phyloP scores from a whole-genome alignment of 2,329 filamentous ascomycete genomes.

The Talaromyces sp. region DNA sequence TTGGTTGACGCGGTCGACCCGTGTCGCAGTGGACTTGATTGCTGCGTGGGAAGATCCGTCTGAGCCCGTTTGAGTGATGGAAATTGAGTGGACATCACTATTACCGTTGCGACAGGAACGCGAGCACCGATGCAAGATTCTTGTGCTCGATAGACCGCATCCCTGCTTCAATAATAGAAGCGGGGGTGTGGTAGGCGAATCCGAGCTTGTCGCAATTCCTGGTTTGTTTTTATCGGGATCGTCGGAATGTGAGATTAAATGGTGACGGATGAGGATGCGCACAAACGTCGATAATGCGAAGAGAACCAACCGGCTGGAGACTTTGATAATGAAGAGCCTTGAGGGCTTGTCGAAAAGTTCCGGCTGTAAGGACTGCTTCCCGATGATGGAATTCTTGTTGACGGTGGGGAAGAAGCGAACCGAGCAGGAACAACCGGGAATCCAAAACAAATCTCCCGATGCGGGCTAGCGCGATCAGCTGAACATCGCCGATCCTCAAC shows the following conservation, averaged over 20 bases:
- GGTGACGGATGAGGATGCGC: not conserved
- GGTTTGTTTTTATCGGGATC: conserved; percentile 4
- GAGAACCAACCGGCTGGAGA: too few relatives aligned
- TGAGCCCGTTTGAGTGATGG: conserved; percentile 41
- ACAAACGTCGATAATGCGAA: not conserved
- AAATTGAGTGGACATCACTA: conserved; percentile 45
- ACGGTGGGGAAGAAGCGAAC: conserved; percentile 25
- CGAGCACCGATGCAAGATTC: conserved; percentile 29
- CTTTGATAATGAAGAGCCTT: too few relatives aligned
- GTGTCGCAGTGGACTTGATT: conserved; percentile 54
- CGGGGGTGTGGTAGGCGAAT: conserved; percentile 19
- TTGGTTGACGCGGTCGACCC: conserved; percentile 58
- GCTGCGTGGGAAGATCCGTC: conserved; percentile 44
- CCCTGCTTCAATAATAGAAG: conserved; percentile 38
- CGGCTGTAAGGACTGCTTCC: not conserved
- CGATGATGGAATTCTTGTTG: conserved; percentile 28
- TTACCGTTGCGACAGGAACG: conserved; percentile 32
- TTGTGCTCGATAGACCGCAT: conserved; percentile 42
- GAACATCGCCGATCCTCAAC: conserved; percentile 22
- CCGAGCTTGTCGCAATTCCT: conserved; percentile 4
- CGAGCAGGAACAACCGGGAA: conserved; percentile 25
- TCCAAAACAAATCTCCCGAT: conserved; percentile 46
- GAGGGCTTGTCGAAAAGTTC: not conserved
- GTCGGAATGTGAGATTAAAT: conserved; percentile 24
- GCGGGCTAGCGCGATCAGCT: conserved; percentile 27